These are phyloP conservation scores for Ananas comosus DNA, from an alignment of 176 grass and related monocot species.

Conservation along the genomic window DNA sequence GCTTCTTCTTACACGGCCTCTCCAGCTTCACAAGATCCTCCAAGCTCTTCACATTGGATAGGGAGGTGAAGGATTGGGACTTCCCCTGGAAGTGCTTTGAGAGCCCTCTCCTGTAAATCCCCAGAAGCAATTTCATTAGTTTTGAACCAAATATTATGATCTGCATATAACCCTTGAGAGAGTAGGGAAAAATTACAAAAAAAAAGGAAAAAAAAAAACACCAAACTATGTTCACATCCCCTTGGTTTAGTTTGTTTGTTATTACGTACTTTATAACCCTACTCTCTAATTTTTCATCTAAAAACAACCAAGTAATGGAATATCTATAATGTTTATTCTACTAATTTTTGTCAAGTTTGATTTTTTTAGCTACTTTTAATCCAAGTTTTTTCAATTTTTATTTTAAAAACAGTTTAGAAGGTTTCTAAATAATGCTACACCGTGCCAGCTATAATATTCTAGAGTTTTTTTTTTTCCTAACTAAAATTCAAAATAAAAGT, in stretches of 20 bases:
- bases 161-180: too few relatives aligned
- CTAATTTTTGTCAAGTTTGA: too few relatives aligned
- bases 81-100: slow-evolving; percentile 48
- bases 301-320: too few relatives aligned
- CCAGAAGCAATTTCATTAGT: background rate
- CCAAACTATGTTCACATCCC: background rate
- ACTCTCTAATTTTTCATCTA: too few relatives aligned
- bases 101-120: slow-evolving; percentile 40
- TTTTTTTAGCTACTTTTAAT: too few relatives aligned
- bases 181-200: too few relatives aligned
- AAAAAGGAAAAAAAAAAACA: background rate
- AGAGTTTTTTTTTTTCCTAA: background rate
- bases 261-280: too few relatives aligned
- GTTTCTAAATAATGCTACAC: background rate
- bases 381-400: background rate
- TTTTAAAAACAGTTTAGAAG: too few relatives aligned
- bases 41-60: slow-evolving; percentile 29
- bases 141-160: too few relatives aligned
- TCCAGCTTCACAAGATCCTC: slow-evolving; percentile 46
- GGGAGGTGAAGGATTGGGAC: slow-evolving; percentile 53
- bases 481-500: slow-evolving; percentile 3
- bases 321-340: too few relatives aligned
- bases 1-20: slow-evolving; percentile 7
- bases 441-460: background rate
- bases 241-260: too few relatives aligned